Evolutionary conservation across 139 green algal species (phyloP), one percentile per base, ranked within the genome.

Genomic region (Coelastrella sp.): DNA sequence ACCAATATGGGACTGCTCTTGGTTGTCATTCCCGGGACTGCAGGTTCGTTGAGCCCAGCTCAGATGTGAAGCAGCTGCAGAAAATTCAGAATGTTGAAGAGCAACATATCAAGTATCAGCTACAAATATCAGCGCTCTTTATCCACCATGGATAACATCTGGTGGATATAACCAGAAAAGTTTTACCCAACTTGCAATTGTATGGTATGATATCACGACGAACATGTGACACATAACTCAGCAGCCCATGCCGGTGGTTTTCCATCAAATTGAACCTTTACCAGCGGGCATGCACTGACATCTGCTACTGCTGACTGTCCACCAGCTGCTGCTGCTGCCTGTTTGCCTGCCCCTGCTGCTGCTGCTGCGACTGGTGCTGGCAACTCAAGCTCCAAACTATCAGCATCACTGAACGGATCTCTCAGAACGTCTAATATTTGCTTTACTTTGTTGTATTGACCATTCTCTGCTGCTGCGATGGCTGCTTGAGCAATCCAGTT

Each of bases 401-500:
- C 92, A 9, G 89, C 83, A 9, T 93, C 91, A 66, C 59, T 91
- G 81, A 92, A 95, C 9, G 94, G 94, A 60, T 93, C 70, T 14
- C 87, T 70, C 73, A 95, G 86, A 63, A 93, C 56, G 22, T 85
- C 68, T 24, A 95, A 91, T 19, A 96, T 84, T 15, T 88, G 73
- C 59, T 56, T 60, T 0, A 61, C 35, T 63, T n/a, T 20, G 20
- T 19, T 80, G 78, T 85, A 94, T 82, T 95, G 89, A 17, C 93
- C 94, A 8, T 66, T 57, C 86, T 95, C 93, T 14, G 94, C 94
- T 35, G 68, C 59, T 24, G 91, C 73, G n/a, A 96, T 96, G 0
- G 94, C 94, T 24, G 80, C 49, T 85, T 96, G 93, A 10, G 91
- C 91, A 9, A 96, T 83, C 92, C 92, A 94, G 86, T 96, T 96